Evolutionary conservation across 2,329 filamentous ascomycete species (phyloP), one percentile per base, ranked within the genome.

Genomic region (Cordyceps tenuipes): DNA sequence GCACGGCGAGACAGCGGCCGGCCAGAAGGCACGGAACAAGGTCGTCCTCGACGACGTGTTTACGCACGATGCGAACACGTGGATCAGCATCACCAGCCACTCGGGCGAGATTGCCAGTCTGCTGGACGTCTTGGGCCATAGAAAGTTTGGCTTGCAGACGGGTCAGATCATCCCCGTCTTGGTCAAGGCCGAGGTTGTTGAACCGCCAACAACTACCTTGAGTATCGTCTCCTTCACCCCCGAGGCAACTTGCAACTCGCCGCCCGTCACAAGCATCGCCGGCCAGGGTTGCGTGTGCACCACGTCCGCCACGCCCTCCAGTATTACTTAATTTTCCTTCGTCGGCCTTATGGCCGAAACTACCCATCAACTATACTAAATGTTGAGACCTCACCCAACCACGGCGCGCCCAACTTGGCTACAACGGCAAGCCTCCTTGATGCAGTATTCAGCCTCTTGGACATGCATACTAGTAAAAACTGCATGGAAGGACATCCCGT

Each of bases 161-260:
- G 87, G 87, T 9, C 81, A 84, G 61, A 80, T 87, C 8, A 86
- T 90, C 31, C 86, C 87, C 0, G 84, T 87, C 2, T 76, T 90
- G 1, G 81, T 90, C 51, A 52, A 67, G 34, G 60, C 60, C 5
- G 60, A 62, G 49, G 6, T 62, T 12, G 55, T 62, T 12, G 59
- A 57, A 1, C 29, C 31, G 3, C 55, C 55, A 1, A 62, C 55
- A 21, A 49, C 50, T 1, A 62, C 60, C 13, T 52, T 43, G 17
- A 56, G 46, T n/a, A 44, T 62, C 3, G 44, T 62, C 4, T 58
- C 60, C 10, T 62, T 59, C 23, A 62, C 55, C 0, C 34, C 60
- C 5, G 60, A 62, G 44, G 60, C 60, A n/a, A 62, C 60, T 3
- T 62, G 60, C 50, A 62, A 51, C 21, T 23, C 41, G 21, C 60